Evolutionary conservation across 2,329 filamentous ascomycete species (phyloP).

Genomic region (Exophiala phaeomuriformis): DNA sequence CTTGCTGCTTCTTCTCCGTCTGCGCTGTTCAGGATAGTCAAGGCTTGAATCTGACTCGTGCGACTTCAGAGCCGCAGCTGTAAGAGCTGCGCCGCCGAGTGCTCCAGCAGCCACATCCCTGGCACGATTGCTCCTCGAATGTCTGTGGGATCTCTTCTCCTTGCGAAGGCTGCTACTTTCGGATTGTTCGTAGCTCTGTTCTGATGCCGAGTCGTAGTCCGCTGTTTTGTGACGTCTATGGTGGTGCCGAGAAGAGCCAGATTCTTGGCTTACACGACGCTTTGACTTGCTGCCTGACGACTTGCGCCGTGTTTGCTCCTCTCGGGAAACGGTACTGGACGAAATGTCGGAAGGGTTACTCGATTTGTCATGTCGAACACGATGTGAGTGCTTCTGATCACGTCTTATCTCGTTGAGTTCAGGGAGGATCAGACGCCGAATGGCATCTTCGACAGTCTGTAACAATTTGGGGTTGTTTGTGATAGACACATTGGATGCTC

Average conservation of each 20-base stretch:
- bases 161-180: conserved; percentile 44
- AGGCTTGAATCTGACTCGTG: conserved; percentile 58
- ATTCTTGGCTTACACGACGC: conserved; percentile 53
- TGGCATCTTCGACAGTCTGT: conserved; percentile 88
- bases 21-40: conserved; percentile 35
- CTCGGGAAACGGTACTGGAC: conserved; percentile 50
- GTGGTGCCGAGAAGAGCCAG: conserved; percentile 47
- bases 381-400: conserved; percentile 69
- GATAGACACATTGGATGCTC: conserved; percentile 63
- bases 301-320: conserved; percentile 47
- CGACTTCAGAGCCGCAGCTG: conserved; percentile 55
- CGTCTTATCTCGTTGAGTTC: conserved; percentile 87
- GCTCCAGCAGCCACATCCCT: conserved; percentile 51
- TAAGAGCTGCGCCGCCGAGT: conserved; percentile 51
- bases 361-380: conserved; percentile 55
- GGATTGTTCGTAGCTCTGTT: conserved; percentile 39
- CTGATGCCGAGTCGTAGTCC: conserved; percentile 43
- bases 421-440: conserved; percentile 79
- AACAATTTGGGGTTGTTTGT: conserved; percentile 79
- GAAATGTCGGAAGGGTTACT: conserved; percentile 55
- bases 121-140: conserved; percentile 45
- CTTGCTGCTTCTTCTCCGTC: conserved; percentile 41
- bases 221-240: conserved; percentile 49
- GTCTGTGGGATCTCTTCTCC: conserved; percentile 47
- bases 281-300: conserved; percentile 47